A percentile compares a stretch with the other conserved stretches of the same genome.
phyloP scores from a whole-genome alignment of 495 filamentous ascomycete species.

The Penicillium ochrochloron region DNA sequence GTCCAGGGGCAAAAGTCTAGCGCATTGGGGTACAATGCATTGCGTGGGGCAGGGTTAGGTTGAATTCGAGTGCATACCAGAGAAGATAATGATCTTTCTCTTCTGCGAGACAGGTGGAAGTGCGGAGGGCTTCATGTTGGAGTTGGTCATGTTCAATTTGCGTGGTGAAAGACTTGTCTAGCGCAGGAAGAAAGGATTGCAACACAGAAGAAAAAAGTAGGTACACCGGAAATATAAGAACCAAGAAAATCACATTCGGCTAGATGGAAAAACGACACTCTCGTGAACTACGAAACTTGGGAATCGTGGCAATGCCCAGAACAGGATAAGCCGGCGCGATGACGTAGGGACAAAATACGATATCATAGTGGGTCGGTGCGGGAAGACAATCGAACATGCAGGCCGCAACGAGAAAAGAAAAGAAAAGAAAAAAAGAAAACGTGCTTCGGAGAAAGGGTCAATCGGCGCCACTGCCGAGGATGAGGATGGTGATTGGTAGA shows the following conservation, averaged over 20 bases:
- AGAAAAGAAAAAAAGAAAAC: not conserved
- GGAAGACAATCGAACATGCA: not conserved
- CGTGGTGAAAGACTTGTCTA: not conserved
- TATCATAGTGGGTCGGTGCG: constrained; percentile 27
- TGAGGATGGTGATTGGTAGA: constrained; percentile 9
- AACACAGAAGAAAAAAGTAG: constrained; percentile 4
- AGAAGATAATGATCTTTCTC: constrained; percentile 41
- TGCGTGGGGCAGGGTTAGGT: not conserved
- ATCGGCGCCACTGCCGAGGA: constrained; percentile 21
- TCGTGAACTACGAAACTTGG: not conserved
- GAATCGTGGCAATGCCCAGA: constrained; percentile 24
- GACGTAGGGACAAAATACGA: constrained; percentile 23
- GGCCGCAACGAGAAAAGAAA: no score
- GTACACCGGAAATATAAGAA: not conserved
- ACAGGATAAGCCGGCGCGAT: constrained; percentile 24
- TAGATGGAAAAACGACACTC: not conserved
- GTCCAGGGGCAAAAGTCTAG: not conserved
- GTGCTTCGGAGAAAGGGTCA: constrained; percentile 8
- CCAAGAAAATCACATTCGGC: not conserved
- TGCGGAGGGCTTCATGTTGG: constrained; percentile 20
- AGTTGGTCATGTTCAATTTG: constrained; percentile 27
- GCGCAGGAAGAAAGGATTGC: not conserved
- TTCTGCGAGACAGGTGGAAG: constrained; percentile 16
- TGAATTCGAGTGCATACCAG: constrained; percentile 26
- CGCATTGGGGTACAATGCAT: not conserved